Conservation (phyloP, 2,329 filamentous ascomycete genomes). For the Paecilomyces variotii region DNA sequence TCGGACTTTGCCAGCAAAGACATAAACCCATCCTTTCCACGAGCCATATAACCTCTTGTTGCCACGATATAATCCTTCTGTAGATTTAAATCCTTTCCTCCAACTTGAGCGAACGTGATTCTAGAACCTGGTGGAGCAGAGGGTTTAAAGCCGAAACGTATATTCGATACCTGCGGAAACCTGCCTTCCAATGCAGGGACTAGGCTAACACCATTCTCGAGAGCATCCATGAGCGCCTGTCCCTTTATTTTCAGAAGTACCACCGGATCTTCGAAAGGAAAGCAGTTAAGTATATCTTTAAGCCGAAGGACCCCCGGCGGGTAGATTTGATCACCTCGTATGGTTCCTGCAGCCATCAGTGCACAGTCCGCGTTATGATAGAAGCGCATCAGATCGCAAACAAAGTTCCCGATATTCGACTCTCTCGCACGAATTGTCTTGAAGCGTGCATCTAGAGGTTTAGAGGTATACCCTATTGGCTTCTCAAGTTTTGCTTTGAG, state of each 20-base stretch:
- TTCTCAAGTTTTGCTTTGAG: conserved; percentile 72
- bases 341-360: conserved; percentile 77
- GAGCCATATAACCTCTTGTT: conserved; percentile 81
- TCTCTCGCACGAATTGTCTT: conserved; percentile 69
- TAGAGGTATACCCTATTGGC: conserved; percentile 73
- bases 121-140: conserved; percentile 52
- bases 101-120: conserved; percentile 55
- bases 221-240: conserved; percentile 63
- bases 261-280: conserved; percentile 86
- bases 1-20: conserved; percentile 67
- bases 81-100: conserved; percentile 52
- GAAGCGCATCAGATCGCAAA: conserved; percentile 82
- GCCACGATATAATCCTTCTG: conserved; percentile 62
- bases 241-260: conserved; percentile 68
- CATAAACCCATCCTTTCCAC: conserved; percentile 78
- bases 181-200: conserved; percentile 78
- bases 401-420: conserved; percentile 83
- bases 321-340: conserved; percentile 83
- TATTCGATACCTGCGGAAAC: conserved; percentile 82
- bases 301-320: conserved; percentile 68
- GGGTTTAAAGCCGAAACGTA: conserved; percentile 65
- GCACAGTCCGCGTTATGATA: conserved; percentile 75
- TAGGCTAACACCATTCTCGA: conserved; percentile 74
- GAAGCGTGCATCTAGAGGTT: conserved; percentile 78
- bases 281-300: conserved; percentile 80